phyloP scores from a whole-genome alignment of 306 rosid species.

The Begonia peltatifolia region DNA sequence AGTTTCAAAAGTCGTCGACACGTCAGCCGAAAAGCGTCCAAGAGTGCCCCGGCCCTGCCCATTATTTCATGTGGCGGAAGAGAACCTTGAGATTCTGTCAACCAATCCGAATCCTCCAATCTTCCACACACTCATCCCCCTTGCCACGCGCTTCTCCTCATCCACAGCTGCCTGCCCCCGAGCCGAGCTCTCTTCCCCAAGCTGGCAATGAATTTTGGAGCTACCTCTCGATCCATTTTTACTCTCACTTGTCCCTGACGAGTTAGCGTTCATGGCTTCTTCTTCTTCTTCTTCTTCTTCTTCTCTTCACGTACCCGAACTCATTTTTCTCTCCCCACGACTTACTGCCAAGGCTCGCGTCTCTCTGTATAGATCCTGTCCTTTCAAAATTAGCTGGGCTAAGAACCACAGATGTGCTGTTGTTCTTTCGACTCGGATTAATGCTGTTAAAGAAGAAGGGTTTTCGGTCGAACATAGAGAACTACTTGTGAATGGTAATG shows the following conservation, averaged over 20 bases:
- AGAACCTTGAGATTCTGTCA: neutral
- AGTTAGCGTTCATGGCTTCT: slow-evolving; percentile 33
- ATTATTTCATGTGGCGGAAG: no score
- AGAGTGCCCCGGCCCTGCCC: no score
- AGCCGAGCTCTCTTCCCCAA: neutral
- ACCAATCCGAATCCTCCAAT: slow-evolving; percentile 37
- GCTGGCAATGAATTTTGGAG: slow-evolving; percentile 26
- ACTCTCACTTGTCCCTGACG: no score
- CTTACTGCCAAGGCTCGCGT: slow-evolving; percentile 24
- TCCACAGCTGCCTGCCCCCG: slow-evolving; percentile 25
- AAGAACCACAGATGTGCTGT: slow-evolving; percentile 11
- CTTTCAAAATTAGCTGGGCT: slow-evolving; percentile 5
- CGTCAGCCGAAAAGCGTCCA: no score
- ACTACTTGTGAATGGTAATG: slow-evolving; percentile 35
- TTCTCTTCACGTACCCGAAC: slow-evolving; percentile 32
- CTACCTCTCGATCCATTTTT: slow-evolving; percentile 14
- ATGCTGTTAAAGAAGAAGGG: slow-evolving; percentile 47
- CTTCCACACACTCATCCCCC: slow-evolving; percentile 23
- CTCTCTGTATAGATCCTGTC: slow-evolving; percentile 9
- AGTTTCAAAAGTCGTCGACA: no score
- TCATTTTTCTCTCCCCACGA: slow-evolving; percentile 42
- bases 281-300: slow-evolving; percentile 14
- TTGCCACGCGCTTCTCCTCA: slow-evolving; percentile 50
- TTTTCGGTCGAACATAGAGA: slow-evolving; percentile 32
- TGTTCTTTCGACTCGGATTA: slow-evolving; percentile 21